phyloP scores from a whole-genome alignment of 2,329 filamentous ascomycete species.

The Simplicillium sp. region DNA sequence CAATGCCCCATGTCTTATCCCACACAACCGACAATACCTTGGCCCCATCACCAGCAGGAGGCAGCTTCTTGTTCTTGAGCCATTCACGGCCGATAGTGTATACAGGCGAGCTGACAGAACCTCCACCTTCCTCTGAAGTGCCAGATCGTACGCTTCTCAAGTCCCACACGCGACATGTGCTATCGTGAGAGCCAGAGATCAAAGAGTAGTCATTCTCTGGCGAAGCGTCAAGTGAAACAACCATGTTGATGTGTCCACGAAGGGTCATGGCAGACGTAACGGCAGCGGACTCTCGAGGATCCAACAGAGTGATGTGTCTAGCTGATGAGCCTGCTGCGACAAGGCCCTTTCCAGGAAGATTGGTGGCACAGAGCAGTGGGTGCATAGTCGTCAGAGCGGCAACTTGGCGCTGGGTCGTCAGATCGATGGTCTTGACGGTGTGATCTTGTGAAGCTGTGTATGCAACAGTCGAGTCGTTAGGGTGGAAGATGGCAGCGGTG shows the following conservation, averaged over 20 bases:
- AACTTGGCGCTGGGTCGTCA: constrained; percentile 70
- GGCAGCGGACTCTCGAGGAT: constrained; percentile 70
- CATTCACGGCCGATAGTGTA: constrained; percentile 69
- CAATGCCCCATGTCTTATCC: constrained; percentile 79
- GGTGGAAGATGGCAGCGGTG: constrained; percentile 76
- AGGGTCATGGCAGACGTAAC: constrained; percentile 82
- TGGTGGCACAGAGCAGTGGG: constrained; percentile 68
- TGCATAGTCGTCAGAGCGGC: constrained; percentile 78
- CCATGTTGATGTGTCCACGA: constrained; percentile 74
- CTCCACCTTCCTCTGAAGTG: constrained; percentile 49
- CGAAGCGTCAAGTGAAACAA: constrained; percentile 37
- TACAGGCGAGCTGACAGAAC: constrained; percentile 63
- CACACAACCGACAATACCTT: constrained; percentile 88
- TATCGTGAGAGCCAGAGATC: constrained; percentile 83
- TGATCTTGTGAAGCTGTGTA: constrained; percentile 92
- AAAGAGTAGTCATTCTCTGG: constrained; percentile 70
- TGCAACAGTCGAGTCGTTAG: constrained; percentile 73
- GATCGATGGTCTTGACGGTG: constrained; percentile 81
- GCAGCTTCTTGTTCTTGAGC: constrained; percentile 52
- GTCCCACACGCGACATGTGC: constrained; percentile 91
- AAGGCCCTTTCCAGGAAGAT: constrained; percentile 56
- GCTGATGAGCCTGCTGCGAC: constrained; percentile 71
- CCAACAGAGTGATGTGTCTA: constrained; percentile 84
- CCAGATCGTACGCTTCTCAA: constrained; percentile 59
- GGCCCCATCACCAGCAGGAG: constrained; percentile 66